These are phyloP conservation scores for Heterobasidion occidentale DNA, from an alignment of 1,284 basidiomycete species.

Conservation along the genomic window DNA sequence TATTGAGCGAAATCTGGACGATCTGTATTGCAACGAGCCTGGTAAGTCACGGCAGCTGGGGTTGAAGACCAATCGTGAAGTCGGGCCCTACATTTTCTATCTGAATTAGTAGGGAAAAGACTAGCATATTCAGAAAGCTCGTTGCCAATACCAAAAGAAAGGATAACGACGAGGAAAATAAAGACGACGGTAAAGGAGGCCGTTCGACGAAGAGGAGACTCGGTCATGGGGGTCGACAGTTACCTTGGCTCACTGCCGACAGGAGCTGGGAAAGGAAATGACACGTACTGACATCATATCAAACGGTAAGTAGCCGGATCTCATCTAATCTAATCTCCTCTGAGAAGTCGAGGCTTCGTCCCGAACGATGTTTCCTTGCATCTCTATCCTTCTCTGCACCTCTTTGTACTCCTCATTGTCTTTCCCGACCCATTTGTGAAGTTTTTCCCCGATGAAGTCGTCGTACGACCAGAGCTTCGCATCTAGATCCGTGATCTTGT, in stretches of 20 bases:
- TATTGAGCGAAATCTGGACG: conserved; percentile 55
- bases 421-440: conserved; percentile 63
- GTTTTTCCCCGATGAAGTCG: conserved; percentile 60
- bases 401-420: conserved; percentile 34
- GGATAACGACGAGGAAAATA: conserved; percentile 33
- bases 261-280: no score
- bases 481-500: conserved; percentile 35
- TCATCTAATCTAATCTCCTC: conserved; percentile 2
- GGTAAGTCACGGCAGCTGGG: background rate
- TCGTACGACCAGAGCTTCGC: conserved; percentile 71
- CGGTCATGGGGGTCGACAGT: background rate
- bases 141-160: conserved; percentile 21
- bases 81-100: background rate
- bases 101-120: background rate
- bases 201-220: conserved; percentile 1
- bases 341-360: background rate
- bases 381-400: conserved; percentile 28
- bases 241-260: no score
- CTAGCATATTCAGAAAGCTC: conserved; percentile 10
- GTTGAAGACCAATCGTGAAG: background rate
- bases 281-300: background rate
- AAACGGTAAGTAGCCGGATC: background rate
- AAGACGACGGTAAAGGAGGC: conserved; percentile 23
- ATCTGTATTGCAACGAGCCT: conserved; percentile 13
- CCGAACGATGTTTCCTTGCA: conserved; percentile 3